Conservation (phyloP, 768 basidiomycete genomes). For the Amanita muscaria region DNA sequence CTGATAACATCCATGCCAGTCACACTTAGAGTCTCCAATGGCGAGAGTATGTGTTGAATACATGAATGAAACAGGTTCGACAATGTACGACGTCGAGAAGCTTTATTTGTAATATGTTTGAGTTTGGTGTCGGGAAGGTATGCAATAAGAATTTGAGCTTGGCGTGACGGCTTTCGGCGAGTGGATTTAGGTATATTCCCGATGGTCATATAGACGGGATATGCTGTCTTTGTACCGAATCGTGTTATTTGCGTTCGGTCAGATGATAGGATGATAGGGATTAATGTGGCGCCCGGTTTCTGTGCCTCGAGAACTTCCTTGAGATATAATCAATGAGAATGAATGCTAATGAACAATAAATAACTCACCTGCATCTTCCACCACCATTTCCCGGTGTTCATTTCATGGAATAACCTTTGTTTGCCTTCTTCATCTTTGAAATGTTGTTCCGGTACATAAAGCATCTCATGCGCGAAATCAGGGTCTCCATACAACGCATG, state of each 20-base stretch:
- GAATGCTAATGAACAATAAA: not conserved
- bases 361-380: conserved; percentile 30
- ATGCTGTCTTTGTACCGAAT: conserved; percentile 30
- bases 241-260: conserved; percentile 33
- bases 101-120: conserved; percentile 20
- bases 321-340: not conserved
- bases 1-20: too few relatives aligned
- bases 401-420: conserved; percentile 20
- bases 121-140: conserved; percentile 32
- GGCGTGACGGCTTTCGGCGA: conserved; percentile 21
- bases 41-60: too few relatives aligned
- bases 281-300: conserved; percentile 19
- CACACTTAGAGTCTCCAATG: too few relatives aligned
- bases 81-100: conserved; percentile 16
- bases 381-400: conserved; percentile 37
- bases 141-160: conserved; percentile 27
- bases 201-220: conserved; percentile 35
- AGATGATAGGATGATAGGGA: conserved; percentile 30
- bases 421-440: not conserved
- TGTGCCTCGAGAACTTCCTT: conserved; percentile 12
- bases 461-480: not conserved
- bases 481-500: not conserved
- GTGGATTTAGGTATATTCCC: conserved; percentile 29
- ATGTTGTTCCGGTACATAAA: not conserved
- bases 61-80: conserved; percentile 31